Evolutionary conservation across 139 green algal genomes (phyloP).

Genomic region (Coccomyxa sp.): DNA sequence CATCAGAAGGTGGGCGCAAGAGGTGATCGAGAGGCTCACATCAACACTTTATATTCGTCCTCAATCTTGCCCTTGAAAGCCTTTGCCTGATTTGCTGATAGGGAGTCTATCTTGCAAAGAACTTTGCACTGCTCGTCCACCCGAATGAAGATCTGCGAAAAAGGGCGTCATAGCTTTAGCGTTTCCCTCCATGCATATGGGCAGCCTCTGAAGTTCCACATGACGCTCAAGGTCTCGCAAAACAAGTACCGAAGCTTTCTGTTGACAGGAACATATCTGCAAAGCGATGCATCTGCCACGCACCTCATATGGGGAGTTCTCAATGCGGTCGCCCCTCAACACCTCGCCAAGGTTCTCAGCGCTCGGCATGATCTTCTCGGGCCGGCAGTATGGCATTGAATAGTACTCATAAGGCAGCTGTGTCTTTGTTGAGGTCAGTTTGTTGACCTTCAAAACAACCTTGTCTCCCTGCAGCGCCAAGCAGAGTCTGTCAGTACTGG

Average conservation of each 20-base stretch:
- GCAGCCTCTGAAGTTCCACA: not conserved
- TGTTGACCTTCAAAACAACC: constrained; percentile 94
- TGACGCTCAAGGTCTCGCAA: not conserved
- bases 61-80: constrained; percentile 79
- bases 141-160: constrained; percentile 82
- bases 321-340: constrained; percentile 94
- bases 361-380: constrained; percentile 80
- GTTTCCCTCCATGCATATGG: not conserved
- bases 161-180: not conserved
- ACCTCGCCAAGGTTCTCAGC: constrained; percentile 98
- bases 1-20: too few species aligned
- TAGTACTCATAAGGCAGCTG: constrained; percentile 99
- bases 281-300: not conserved
- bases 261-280: not conserved
- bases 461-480: constrained; percentile 69
- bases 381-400: constrained; percentile 92
- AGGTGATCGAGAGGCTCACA: too few species aligned
- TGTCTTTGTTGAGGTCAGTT: constrained; percentile 89
- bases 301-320: constrained; percentile 92
- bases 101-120: constrained; percentile 77
- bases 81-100: constrained; percentile 72
- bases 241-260: not conserved
- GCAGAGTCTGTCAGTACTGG: not conserved
- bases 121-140: constrained; percentile 93
- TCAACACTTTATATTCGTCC: constrained; percentile 98